phyloP scores from a whole-genome alignment of 1,139 yeast genomes.

The Suhomyces maxii region DNA sequence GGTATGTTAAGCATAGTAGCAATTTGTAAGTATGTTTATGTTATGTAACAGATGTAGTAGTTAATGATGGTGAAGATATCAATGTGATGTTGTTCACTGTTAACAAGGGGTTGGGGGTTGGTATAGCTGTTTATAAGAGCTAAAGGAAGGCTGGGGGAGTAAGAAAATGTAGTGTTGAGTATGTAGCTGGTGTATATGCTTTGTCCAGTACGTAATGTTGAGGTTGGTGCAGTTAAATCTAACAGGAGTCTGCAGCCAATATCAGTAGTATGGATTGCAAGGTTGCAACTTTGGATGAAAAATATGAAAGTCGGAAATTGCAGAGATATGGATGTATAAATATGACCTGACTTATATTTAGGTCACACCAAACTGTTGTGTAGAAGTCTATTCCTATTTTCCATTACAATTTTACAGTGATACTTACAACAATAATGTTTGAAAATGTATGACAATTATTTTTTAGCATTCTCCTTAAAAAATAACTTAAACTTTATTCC shows the following conservation, averaged over 20 bases:
- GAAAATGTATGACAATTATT: slow-evolving; percentile 6
- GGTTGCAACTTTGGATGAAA: slow-evolving; percentile 6
- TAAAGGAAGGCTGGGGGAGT: too few relatives aligned
- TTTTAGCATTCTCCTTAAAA: slow-evolving; percentile 7
- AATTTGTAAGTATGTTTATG: too few relatives aligned
- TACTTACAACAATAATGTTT: slow-evolving; percentile 9
- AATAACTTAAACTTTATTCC: slow-evolving; percentile 2
- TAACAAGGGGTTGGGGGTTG: too few relatives aligned
- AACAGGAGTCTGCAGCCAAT: background rate
- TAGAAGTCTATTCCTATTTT: slow-evolving; percentile 5
- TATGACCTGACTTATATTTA: slow-evolving; percentile 4
- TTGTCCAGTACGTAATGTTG: too few relatives aligned
- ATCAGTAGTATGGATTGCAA: background rate
- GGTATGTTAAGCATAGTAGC: slow-evolving; percentile 14
- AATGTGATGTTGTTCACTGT: too few relatives aligned
- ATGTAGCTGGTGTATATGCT: background rate
- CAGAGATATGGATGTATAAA: slow-evolving; percentile 10
- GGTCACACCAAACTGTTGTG: slow-evolving; percentile 1
- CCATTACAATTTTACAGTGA: slow-evolving; percentile 11
- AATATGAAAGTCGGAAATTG: slow-evolving; percentile 1
- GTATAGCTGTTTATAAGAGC: too few relatives aligned
- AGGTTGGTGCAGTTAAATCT: too few relatives aligned
- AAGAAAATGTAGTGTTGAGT: background rate
- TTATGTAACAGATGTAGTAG: too few relatives aligned
- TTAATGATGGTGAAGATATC: too few relatives aligned